Percentiles rank a stretch among this genome's conserved stretches.
These are phyloP conservation scores for Penicillium sp. DNA, from an alignment of 2,329 filamentous ascomycete genomes.

Conservation along the genomic window DNA sequence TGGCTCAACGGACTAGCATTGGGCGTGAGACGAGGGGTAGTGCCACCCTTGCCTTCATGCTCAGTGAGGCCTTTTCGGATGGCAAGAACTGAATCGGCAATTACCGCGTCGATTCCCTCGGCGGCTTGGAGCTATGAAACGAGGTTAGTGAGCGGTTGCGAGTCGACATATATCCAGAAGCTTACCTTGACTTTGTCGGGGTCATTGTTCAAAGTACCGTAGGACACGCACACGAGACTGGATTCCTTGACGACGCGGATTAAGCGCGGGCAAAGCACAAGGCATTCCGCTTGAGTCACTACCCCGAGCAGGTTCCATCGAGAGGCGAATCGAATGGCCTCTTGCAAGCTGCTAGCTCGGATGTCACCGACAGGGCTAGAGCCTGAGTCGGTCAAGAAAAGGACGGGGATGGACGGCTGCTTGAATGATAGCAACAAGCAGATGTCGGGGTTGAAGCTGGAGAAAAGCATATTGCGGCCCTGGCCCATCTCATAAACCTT, in stretches of 20 bases:
- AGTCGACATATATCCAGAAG: not conserved
- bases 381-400: conserved; percentile 92
- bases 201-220: conserved; percentile 90
- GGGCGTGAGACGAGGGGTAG: conserved; percentile 29
- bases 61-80: conserved; percentile 86
- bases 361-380: conserved; percentile 83
- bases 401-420: conserved; percentile 92
- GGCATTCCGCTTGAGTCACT: conserved; percentile 83
- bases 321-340: conserved; percentile 91
- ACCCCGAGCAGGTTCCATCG: conserved; percentile 95
- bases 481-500: conserved; percentile 87
- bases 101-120: conserved; percentile 96
- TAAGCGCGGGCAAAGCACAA: conserved; percentile 85
- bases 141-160: conserved; percentile 16
- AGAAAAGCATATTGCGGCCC: conserved; percentile 92
- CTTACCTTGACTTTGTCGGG: conserved; percentile 81
- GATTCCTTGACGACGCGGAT: conserved; percentile 94
- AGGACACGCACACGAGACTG: conserved; percentile 91
- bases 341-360: conserved; percentile 86
- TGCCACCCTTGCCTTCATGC: conserved; percentile 31
- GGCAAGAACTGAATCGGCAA: conserved; percentile 91
- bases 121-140: conserved; percentile 76
- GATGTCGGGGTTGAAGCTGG: conserved; percentile 95
- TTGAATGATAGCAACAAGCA: conserved; percentile 95
- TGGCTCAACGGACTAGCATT: conserved; percentile 31